Evolutionary conservation across 2,329 filamentous ascomycete species (phyloP).

Genomic region (Fusarium hostae): DNA sequence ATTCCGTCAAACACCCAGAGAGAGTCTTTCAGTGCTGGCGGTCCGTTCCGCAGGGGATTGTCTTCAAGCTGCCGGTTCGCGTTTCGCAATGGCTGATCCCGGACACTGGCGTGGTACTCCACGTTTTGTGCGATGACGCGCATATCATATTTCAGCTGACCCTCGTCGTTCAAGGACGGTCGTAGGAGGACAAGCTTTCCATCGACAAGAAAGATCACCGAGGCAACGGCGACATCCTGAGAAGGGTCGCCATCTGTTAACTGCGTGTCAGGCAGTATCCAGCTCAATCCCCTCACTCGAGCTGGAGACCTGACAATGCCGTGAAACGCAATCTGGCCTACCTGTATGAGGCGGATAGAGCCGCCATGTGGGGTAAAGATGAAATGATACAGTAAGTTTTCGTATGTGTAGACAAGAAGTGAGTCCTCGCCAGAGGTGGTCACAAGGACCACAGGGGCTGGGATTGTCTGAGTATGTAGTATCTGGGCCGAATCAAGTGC

Average conservation of each 20-base stretch:
- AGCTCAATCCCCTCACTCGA: constrained; percentile 91
- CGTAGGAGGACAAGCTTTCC: constrained; percentile 94
- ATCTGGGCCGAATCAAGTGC: constrained; percentile 77
- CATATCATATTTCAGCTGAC: constrained; percentile 97
- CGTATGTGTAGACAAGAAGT: constrained; percentile 94
- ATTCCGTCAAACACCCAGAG: constrained; percentile 94
- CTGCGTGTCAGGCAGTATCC: constrained; percentile 93
- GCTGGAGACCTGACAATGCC: constrained; percentile 95
- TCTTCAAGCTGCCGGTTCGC: constrained; percentile 45
- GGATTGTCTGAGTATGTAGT: constrained; percentile 80
- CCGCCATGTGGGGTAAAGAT: constrained; percentile 80
- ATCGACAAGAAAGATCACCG: constrained; percentile 95
- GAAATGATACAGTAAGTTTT: constrained; percentile 95
- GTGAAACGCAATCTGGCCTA: constrained; percentile 98
- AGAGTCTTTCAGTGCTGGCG: constrained; percentile 77
- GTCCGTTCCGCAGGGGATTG: constrained; percentile 39
- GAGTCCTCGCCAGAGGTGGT: constrained; percentile 93
- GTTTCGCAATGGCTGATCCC: constrained; percentile 74
- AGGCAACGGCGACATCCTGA: constrained; percentile 92
- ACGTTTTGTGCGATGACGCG: constrained; percentile 94
- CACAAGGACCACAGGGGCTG: constrained; percentile 88
- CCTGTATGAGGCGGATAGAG: constrained; percentile 81
- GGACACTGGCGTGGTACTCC: constrained; percentile 93
- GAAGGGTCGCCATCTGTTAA: constrained; percentile 91
- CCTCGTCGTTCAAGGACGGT: constrained; percentile 82